Base-by-base conservation (phyloP, 495 filamentous ascomycete genomes). In the Opeltia flavorubescens region DNA sequence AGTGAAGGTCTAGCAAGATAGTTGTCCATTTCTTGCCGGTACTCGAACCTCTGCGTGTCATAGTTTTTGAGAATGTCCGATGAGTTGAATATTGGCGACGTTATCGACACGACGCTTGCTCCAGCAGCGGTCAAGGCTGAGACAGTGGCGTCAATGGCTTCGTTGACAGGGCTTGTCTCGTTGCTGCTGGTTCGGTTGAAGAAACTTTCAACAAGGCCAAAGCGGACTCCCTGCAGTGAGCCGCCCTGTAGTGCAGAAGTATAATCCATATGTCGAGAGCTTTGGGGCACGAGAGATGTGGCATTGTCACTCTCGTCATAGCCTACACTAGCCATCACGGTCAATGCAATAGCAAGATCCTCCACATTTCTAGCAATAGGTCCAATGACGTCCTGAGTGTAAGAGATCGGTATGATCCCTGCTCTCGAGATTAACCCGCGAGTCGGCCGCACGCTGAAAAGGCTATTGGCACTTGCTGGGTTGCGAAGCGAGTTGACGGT, bases 401-500 rank as follows among this genome's bases (percentile, higher is more conserved):
- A 68, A 3, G 74, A 76, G 18, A 83, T 69, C 0, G 77, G 76
- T 5, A 83, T 68, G 20, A 82, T 65, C 0, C 80, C 78, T 1
- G 51, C 42, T 18, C 65, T 49, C 2, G 67, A 66, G 15, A 83
- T 66, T 21, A 73, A 50, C 0, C 78, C 80, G n/a, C 64, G 52
- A 1, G 75, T 79, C 7, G 79, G 77, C 7, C 77, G 61, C 49
- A 77, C 64, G 44, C 77, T 79, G 36, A 79, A 77, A 15, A 83
- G 59, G 2, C 64, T 67, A 47, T 77, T 78, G 20, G 77, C 75
- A n/a, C 68, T 74, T 25, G 78, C 78, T 0, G 78, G 79, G 35
- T 70, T 78, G 1, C 79, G 59, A 1, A 81, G 55, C 2, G 71
- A 76, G 46, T 83, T 82, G 20, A 80, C 68, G 2, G 80, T 81